These are phyloP conservation scores for Clavispora vitiphila DNA, from an alignment of 805 yeast genomes.

Conservation along the genomic window DNA sequence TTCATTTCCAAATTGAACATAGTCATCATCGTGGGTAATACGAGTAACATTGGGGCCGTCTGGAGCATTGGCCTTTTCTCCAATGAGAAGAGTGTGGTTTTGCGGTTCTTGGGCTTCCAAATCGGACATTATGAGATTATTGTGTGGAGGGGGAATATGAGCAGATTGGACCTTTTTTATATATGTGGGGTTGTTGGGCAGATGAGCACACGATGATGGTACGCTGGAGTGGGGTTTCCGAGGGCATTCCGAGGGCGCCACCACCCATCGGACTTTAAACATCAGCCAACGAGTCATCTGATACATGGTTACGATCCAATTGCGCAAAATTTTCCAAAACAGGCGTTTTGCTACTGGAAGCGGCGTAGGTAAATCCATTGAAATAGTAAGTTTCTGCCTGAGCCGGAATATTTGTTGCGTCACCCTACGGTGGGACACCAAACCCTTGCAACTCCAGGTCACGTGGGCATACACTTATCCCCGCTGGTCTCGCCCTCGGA, in stretches of 20 bases:
- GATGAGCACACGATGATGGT: background rate
- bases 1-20: slow-evolving; percentile 66
- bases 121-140: slow-evolving; percentile 22
- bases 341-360: no score
- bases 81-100: slow-evolving; percentile 22
- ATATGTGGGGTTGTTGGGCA: background rate
- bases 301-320: background rate
- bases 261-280: background rate
- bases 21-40: slow-evolving; percentile 49
- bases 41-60: slow-evolving; percentile 20
- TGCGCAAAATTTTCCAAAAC: no score
- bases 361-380: no score
- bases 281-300: background rate
- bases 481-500: slow-evolving; percentile 1
- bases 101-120: slow-evolving; percentile 33
- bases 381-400: no score
- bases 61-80: slow-evolving; percentile 7
- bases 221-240: slow-evolving; percentile 3
- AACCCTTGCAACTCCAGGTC: no score
- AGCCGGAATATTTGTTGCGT: no score
- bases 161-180: background rate
- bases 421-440: no score
- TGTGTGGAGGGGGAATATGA: background rate
- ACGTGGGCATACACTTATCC: background rate
- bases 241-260: background rate